Base-by-base conservation (phyloP, 208 protist species). In the Crithidia sp. region DNA sequence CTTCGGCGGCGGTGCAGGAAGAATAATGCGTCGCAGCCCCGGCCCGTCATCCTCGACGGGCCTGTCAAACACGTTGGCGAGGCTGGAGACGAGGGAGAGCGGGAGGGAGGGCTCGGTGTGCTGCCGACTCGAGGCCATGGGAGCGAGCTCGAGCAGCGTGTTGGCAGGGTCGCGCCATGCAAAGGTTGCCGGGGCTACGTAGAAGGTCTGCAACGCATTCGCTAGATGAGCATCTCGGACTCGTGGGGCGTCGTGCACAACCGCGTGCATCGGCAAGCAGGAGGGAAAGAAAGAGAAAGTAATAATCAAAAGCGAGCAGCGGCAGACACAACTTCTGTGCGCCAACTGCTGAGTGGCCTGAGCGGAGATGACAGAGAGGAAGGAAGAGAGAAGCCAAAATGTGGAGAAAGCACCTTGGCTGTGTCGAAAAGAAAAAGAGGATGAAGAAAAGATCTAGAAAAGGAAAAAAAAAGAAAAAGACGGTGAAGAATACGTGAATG, bases 41-140 rank as follows among this genome's bases (percentile, higher is more conserved):
- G 43, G 65, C 6, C 65, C 65, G 65, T 60, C 39, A n/a, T 70
- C 53, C 65, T 70, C 65, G 10, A 70, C 10, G 39, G 65, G 65
- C 50, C 41, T 60, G 12, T 70, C 65, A 61, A 53, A 70, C 14
- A 13, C 54, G 41, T 47, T 61, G 2, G 16, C 65, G 0, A 70
- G 41, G 45, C 65, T 61, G 4, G 54, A 70, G 2, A 70, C 5
- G 10, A 61, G 53, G 3, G 65, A 61, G 41, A 40, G 50, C 4
- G 65, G 54, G 1, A 61, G 52, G 6, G 65, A 70, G 7, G 10
- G 2, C 8, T 53, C 53, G 7, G 37, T 53, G 40, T 17, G 43
- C n/a, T 40, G 40, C 40, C 54, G 53, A 19, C 41, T 40, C 4
- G n/a, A 70, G 19, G 52, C 7, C 0, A 2, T 13, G 54, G 3